These are phyloP conservation scores for Carallia brachiata DNA, from an alignment of 345 rosid species.

Conservation along the genomic window DNA sequence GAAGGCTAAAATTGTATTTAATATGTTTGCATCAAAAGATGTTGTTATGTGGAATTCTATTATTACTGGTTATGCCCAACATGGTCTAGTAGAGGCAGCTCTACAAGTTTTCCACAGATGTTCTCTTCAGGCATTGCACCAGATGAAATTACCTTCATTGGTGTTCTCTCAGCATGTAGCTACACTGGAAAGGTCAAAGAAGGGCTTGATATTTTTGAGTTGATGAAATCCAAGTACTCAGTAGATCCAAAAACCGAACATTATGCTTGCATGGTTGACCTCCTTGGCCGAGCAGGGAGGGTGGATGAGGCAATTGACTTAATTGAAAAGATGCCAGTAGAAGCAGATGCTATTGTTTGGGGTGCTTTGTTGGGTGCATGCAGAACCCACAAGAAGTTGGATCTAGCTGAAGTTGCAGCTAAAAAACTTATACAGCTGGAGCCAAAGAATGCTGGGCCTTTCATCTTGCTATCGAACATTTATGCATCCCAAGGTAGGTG, in stretches of 20 bases:
- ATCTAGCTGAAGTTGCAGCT: slow-evolving; percentile 74
- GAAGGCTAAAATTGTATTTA: slow-evolving; percentile 60
- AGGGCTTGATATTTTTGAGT: slow-evolving; percentile 63
- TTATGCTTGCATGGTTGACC: slow-evolving; percentile 80
- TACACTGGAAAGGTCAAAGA: slow-evolving; percentile 63
- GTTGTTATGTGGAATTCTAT: slow-evolving; percentile 83
- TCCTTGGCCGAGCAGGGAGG: slow-evolving; percentile 77
- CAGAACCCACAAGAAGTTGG: slow-evolving; percentile 55
- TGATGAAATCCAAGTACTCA: slow-evolving; percentile 52
- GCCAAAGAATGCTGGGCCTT: slow-evolving; percentile 70
- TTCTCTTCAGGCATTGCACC: slow-evolving; percentile 48
- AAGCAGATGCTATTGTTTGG: slow-evolving; percentile 83
- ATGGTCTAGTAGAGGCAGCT: slow-evolving; percentile 71
- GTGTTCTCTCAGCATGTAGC: slow-evolving; percentile 80
- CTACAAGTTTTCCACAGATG: slow-evolving; percentile 58
- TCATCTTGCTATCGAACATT: slow-evolving; percentile 62
- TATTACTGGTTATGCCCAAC: slow-evolving; percentile 71
- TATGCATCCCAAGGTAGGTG: slow-evolving; percentile 68
- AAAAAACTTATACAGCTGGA: slow-evolving; percentile 59
- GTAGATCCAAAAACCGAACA: slow-evolving; percentile 56
- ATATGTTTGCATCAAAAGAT: slow-evolving; percentile 55
- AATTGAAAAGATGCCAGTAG: slow-evolving; percentile 57
- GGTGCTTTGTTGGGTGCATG: slow-evolving; percentile 80
- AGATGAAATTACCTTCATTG: slow-evolving; percentile 70
- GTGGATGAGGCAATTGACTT: slow-evolving; percentile 61